Evolutionary conservation across 2,329 filamentous ascomycete genomes (phyloP).

Genomic region (Paraphaeosphaeria minitans): DNA sequence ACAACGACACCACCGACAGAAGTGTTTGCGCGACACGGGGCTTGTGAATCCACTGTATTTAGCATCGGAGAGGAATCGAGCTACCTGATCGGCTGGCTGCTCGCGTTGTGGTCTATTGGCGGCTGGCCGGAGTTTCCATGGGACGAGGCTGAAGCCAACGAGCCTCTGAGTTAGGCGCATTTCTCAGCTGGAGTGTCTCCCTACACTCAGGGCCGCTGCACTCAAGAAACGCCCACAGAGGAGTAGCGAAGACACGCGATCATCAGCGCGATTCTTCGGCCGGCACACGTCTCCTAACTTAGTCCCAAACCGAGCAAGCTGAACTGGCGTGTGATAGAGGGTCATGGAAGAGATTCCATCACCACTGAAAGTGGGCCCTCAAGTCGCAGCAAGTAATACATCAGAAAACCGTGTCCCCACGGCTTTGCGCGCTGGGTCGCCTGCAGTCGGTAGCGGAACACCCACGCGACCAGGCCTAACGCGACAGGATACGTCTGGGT

Average conservation of each 20-base stretch:
- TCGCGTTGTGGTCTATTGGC: neutral
- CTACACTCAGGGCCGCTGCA: neutral
- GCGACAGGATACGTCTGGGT: constrained; percentile 39
- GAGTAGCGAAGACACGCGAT: neutral
- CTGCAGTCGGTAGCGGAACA: constrained; percentile 22
- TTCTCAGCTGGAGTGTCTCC: neutral
- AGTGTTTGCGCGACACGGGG: neutral
- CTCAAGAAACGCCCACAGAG: neutral
- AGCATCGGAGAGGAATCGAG: neutral
- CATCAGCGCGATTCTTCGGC: neutral
- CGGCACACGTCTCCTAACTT: neutral
- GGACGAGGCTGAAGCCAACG: constrained; percentile 1
- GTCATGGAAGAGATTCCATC: constrained; percentile 38
- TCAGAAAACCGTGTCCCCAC: constrained; percentile 31
- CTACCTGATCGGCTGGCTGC: neutral
- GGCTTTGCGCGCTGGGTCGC: constrained; percentile 39
- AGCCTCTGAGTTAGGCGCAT: neutral
- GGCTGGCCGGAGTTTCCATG: constrained; percentile 1
- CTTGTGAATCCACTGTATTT: too few relatives aligned
- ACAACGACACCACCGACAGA: neutral
- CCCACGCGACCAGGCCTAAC: constrained; percentile 30
- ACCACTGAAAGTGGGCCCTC: constrained; percentile 38
- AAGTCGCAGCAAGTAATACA: constrained; percentile 23
- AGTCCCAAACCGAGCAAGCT: neutral
- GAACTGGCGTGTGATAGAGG: neutral